Evolutionary conservation across 495 filamentous ascomycete species (phyloP), one percentile per base, ranked within the genome.

Genomic region (Podospora conica): DNA sequence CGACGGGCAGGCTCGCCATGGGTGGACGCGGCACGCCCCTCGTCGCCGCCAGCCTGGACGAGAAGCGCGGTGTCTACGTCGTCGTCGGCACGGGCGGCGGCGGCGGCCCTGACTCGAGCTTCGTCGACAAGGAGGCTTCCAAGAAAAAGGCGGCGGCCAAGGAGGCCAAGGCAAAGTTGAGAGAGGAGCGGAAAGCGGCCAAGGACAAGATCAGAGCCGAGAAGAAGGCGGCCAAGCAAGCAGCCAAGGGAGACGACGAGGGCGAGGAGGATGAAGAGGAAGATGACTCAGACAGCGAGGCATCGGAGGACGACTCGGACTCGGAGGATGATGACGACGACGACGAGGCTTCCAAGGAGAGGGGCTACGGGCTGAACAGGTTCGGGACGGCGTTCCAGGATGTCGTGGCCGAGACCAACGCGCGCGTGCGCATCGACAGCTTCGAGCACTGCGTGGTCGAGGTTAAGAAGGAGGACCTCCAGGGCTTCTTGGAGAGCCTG

Each of bases 391-490:
- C 96, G 10, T 98, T 98, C 78, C 92, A 97, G 73, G 93, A 96
- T 72, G 96, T 98, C 9, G 90, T 96, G 22, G 86, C 87, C 62
- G 92, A 96, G 80, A 98, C 94, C 53, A 93, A 88, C 66, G 91
- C 93, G 4, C 81, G 93, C 18, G 91, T 98, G 21, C 81, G 92
- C 64, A 96, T 97, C 69, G 95, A 98, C 75, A 93, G 90, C 77
- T 98, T 98, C 76, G 96, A 98, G 78, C 90, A 96, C 75, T 96
- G 91, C 69, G 96, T 98, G 10, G 92, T 97, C 58, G 95, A 98
- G 79, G 95, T 98, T 29, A 86, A 88, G 79, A 96, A 96, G 79
- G 95, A 98, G 74, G 94, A 98, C 78, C 81, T 98, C 28, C 85
- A 88, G 21, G 92, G 89, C 11, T 98, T 98, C 76, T 82, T 98